Evolutionary conservation across 164 flowering plant species (phyloP), one percentile per base, ranked within the genome.

Genomic region (Liriodendron chinense): DNA sequence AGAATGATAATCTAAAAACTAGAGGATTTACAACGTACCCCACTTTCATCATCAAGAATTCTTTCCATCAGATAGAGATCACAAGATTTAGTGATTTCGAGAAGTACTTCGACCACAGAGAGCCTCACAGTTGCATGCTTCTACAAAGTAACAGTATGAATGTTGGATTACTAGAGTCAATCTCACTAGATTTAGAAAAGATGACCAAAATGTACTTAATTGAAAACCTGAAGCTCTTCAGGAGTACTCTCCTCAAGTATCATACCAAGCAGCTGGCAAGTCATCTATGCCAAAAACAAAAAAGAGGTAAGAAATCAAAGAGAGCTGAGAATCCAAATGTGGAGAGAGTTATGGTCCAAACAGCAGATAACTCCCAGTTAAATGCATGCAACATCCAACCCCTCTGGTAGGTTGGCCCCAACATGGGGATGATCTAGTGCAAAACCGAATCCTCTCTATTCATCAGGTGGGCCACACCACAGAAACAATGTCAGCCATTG

Each of bases 41-140:
- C 83, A 76, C 83, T 83, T 68, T 80, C 80, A 68, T 83, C 85
- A 67, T 83, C 83, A 64, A 83, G 79, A 62, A 83, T 76, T 73
- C 76, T 80, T 71, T 83, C 85, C 85, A 83, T 83, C 64, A 83
- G 73, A 78, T 78, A 83, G 67, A 83, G 21, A 74, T 83, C 85
- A 80, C 85, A 83, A 57, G 26, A 76, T 78, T 77, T 83, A 70
- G 80, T 53, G 67, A 83, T 78, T 74, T 76, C 83, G 63, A 76
- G 22, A 7, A 83, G 72, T 69, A 80, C 75, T 76, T 83, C 83
- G 73, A 80, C 81, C 47, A 74, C 83, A 70, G 79, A 67, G 43
- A 80, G 76, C 71, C 76, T 83, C 71, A 83, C 83, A 67, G 81
- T 76, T 68, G 80, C 85, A 83, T 80, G 83, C 64, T 74, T 77